Evolutionary conservation across 1,284 basidiomycete genomes (phyloP), one percentile per base, ranked within the genome.

Genomic region (Cryptococcus jaspeensis): DNA sequence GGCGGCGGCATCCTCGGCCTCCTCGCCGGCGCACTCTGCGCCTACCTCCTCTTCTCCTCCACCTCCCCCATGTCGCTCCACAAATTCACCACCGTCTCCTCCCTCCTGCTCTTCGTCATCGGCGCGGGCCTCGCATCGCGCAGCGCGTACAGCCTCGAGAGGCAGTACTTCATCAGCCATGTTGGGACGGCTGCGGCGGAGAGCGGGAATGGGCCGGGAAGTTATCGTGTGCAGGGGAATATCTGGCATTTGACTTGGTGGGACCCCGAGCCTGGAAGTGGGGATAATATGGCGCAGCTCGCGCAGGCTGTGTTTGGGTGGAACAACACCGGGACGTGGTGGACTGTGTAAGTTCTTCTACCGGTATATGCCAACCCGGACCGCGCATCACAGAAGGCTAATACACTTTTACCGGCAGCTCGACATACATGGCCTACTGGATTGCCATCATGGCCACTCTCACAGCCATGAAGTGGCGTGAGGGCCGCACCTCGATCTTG

Each of bases 191-290:
- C 87, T 45, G 83, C 84, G 6, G 89, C 89, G 61, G 90, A 92
- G 68, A 68, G 84, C 2, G 90, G 90, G 9, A 83, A 85, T 53
- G 92, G 91, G 0, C 90, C 91, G 0, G 91, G 92, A 3, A 85
- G 86, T 23, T 93, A 84, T 78, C 78, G 83, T 57, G 87, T 92
- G 8, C 82, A 82, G 57, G 87, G 87, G 5, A 89, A 83, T 67
- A 87, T 94, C 7, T 93, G 90, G 91, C 87, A 92, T 72, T 80
- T 93, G 49, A 76, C 87, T 58, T 92, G 88, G 76, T 90, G 89
- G 74, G 84, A 84, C 72, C 84, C 89, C 0, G 81, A 85, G 52
- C 76, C 82, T 81, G 60, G 69, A 79, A 60, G 82, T 79, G 65
- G 80, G 76, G 46, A 75, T 81, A 64, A 63, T 57, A 45, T 84